Base-by-base conservation (phyloP, 129 eudicot species). In the Arctium lappa region DNA sequence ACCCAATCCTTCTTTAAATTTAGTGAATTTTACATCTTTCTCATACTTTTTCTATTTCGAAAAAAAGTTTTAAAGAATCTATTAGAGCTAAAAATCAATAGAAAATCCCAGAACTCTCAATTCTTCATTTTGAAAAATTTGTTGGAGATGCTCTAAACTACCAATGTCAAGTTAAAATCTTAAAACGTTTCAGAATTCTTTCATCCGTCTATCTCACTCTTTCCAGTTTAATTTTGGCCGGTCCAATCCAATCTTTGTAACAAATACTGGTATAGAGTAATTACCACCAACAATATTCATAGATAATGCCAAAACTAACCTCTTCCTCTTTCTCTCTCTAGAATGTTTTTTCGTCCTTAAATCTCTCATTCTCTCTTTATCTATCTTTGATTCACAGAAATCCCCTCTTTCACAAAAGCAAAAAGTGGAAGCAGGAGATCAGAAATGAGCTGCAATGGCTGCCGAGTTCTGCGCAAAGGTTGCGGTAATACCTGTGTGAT, bases 391-490 rank as follows among this genome's bases (percentile, higher is more conserved):
- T 76, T 76, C 65, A 11, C 77, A 76, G 70, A 81, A 80, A 76
- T 53, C 60, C 50, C 74, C 15, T 74, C 56, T 12, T 66, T 74
- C 87, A 31, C 76, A 44, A 16, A 40, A 56, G 29, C 8, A 32
- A 50, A 33, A 27, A 31, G 10, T 27, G 31, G 12, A 30, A 13
- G 10, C 22, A 81, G 5, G 2, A 48, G 62, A 34, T 63, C 30
- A 63, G 69, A 85, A 73, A 93, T 93, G 98, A 93, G 98, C 86
- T 93, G 98, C 93, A 93, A 88, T 84, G 98, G 98, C 40, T 93
- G 98, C 73, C 72, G 97, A 77, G 89, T 90, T 60, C 66, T 93
- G 8, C 75, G 91, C 66, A 88, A 87, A 80, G 94, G 90, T 6
- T 93, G 98, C 84, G 82, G 80, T 33, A 89, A 81, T 1, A 48